phyloP scores from a whole-genome alignment of 2,329 filamentous ascomycete species.

The Purpureocillium takamizusanense region DNA sequence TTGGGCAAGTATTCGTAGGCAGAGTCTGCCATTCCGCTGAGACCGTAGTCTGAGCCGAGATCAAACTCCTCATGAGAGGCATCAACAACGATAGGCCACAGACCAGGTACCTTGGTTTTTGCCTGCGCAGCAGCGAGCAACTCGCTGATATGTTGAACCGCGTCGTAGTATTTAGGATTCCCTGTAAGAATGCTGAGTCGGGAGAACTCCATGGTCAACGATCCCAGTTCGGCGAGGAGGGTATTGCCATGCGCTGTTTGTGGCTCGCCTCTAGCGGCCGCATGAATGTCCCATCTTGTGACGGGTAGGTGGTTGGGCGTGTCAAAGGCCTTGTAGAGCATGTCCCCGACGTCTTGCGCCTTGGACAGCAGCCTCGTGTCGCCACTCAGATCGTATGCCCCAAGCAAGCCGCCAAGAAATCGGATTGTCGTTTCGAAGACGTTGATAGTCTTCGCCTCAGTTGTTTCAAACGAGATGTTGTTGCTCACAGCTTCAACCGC shows the following conservation, averaged over 20 bases:
- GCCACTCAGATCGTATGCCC: conserved; percentile 39
- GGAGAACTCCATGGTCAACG: conserved; percentile 63
- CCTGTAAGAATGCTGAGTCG: conserved; percentile 61
- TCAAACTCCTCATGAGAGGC: conserved; percentile 38
- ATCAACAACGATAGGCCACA: conserved; percentile 64
- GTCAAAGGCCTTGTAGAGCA: conserved; percentile 43
- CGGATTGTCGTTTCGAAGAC: conserved; percentile 47
- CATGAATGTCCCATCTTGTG: conserved; percentile 19
- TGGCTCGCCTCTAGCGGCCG: conserved; percentile 13
- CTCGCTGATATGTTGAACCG: conserved; percentile 59
- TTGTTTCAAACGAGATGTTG: conserved; percentile 41
- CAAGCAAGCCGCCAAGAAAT: conserved; percentile 41
- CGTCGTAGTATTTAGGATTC: conserved; percentile 65
- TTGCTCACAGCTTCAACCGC: conserved; percentile 38
- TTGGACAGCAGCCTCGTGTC: conserved; percentile 34
- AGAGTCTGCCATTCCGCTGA: conserved; percentile 45
- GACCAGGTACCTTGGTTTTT: conserved; percentile 58
- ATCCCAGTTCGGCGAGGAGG: conserved; percentile 55
- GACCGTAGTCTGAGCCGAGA: conserved; percentile 30
- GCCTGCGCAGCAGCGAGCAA: conserved; percentile 58
- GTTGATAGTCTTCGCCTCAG: conserved; percentile 31
- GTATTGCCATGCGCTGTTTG: conserved; percentile 9
- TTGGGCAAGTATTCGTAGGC: conserved; percentile 54
- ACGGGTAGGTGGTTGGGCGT: conserved; percentile 39
- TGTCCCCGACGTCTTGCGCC: conserved; percentile 39